Base-by-base conservation (phyloP, 2,329 filamentous ascomycete genomes). In the Emericellopsis cladophorae region DNA sequence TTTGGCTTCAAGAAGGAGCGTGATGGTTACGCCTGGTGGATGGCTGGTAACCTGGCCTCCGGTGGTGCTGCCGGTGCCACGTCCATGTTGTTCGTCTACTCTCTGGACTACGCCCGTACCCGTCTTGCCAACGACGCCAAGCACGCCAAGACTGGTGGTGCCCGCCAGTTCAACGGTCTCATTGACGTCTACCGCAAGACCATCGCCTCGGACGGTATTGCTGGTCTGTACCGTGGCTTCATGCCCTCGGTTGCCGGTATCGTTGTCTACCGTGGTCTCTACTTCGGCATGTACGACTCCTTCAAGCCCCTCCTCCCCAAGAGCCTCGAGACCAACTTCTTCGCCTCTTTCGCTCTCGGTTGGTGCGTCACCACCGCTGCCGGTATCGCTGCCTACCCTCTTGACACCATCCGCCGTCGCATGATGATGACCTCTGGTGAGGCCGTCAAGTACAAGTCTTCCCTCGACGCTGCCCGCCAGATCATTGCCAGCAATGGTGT, bases 271-370 rank as follows among this genome's bases (percentile, higher is more conserved):
- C 92, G 92, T 87, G 92, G 92, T 95, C 88, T 98, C 61, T 98
- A 98, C 89, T 98, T 98, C 84, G 92, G 92, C 68, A 84, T 98
- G 84, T 98, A 98, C 88, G 92, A 98, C 77, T 98, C 92, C 58
- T 82, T 98, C 80, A 98, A 98, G 88, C 92, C 92, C 64, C 69
- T 96, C 72, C 87, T 98, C 54, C 79, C 84, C 66, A 92, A 92
- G 67, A 50, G 66, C 68, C 87, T 98, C 59, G 80, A 88, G 74
- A 89, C 89, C 76, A 95, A 90, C 86, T 98, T 98, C 89, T 76
- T 98, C 62, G 92, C 92, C 68, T 98, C 92, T 56, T 98, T 98
- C 88, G 64, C 79, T 65, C 92, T 98, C 71, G 92, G 92, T 67
- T 98, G 92, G 92, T 75, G 77, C 71, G 92, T 98, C 79, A 98